Percentiles rank a stretch among this genome's conserved stretches.
These are phyloP conservation scores for Boletus rubroflammeus DNA, from an alignment of 768 basidiomycete species.

Conservation along the genomic window DNA sequence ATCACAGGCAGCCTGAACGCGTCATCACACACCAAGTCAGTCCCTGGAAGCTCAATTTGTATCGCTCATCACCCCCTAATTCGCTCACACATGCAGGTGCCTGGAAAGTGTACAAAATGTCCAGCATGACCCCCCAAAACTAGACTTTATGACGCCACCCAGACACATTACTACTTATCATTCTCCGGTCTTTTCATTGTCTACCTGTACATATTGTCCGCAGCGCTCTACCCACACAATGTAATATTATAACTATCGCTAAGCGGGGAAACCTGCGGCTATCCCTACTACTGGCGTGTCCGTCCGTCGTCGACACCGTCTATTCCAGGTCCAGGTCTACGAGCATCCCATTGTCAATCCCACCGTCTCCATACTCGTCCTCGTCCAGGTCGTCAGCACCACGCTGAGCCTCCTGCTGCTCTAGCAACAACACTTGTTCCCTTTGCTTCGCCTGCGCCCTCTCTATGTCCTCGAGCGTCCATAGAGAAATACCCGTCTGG, in stretches of 20 bases:
- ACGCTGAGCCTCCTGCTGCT: slow-evolving; percentile 23
- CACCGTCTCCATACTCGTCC: slow-evolving; percentile 66
- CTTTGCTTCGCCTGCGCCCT: slow-evolving; percentile 81
- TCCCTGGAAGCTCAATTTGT: slow-evolving; percentile 8
- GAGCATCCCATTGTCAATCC: slow-evolving; percentile 59
- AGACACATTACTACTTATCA: not conserved
- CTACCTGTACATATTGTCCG: slow-evolving; percentile 14
- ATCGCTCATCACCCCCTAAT: slow-evolving; percentile 11
- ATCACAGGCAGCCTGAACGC: slow-evolving; percentile 52
- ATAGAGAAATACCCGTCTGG: slow-evolving; percentile 89
- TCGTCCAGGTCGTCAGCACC: slow-evolving; percentile 36
- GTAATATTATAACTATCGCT: slow-evolving; percentile 14
- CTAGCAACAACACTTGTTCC: slow-evolving; percentile 53
- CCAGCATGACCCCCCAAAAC: slow-evolving; percentile 7
- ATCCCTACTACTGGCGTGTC: not conserved
- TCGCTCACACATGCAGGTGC: slow-evolving; percentile 26
- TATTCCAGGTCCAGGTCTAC: slow-evolving; percentile 49
- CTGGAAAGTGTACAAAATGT: slow-evolving; percentile 40
- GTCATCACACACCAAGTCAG: slow-evolving; percentile 43
- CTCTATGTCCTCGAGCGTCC: slow-evolving; percentile 91
- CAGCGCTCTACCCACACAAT: slow-evolving; percentile 3
- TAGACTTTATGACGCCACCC: not conserved
- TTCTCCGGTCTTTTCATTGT: not conserved
- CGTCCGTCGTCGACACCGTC: no score
- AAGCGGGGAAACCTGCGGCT: not conserved